phyloP scores from a whole-genome alignment of 352 stramenopile species.

The Globisporangium canariense region DNA sequence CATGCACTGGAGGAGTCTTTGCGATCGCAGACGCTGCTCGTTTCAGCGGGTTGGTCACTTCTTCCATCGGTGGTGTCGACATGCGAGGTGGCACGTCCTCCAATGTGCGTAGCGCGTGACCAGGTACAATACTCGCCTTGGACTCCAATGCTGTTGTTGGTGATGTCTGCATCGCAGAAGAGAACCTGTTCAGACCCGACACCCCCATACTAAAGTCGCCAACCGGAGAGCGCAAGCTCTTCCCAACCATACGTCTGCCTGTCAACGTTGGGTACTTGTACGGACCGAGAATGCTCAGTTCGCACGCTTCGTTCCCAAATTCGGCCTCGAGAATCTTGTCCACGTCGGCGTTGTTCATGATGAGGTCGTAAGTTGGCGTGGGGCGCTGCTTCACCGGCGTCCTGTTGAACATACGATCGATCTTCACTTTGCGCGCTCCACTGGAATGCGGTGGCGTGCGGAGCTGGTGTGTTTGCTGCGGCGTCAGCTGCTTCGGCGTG shows the following conservation, averaged over 20 bases:
- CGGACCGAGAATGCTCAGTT: slow-evolving; percentile 24
- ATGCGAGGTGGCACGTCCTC: slow-evolving; percentile 1
- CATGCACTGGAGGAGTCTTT: slow-evolving; percentile 22
- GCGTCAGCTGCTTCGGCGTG: background rate
- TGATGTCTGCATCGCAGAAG: slow-evolving; percentile 3
- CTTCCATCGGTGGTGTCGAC: slow-evolving; percentile 13
- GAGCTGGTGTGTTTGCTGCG: background rate
- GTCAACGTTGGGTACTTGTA: slow-evolving; percentile 30
- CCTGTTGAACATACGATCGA: slow-evolving; percentile 23
- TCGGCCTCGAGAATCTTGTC: slow-evolving; percentile 29
- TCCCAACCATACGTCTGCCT: slow-evolving; percentile 1
- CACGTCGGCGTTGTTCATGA: slow-evolving; percentile 26
- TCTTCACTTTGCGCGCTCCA: slow-evolving; percentile 16
- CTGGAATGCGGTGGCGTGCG: slow-evolving; percentile 6
- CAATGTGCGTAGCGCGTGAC: background rate
- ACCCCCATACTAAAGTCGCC: slow-evolving; percentile 5
- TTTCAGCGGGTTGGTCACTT: slow-evolving; percentile 27
- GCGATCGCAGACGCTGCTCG: slow-evolving; percentile 28
- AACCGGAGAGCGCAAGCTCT: slow-evolving; percentile 15
- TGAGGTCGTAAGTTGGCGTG: slow-evolving; percentile 23
- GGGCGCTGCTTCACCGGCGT: slow-evolving; percentile 10
- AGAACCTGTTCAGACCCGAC: slow-evolving; percentile 6
- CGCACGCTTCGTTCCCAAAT: slow-evolving; percentile 23
- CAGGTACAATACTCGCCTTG: background rate
- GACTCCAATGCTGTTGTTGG: background rate